phyloP scores from a whole-genome alignment of 441 rosid genomes.

The Brassica hybrid region DNA sequence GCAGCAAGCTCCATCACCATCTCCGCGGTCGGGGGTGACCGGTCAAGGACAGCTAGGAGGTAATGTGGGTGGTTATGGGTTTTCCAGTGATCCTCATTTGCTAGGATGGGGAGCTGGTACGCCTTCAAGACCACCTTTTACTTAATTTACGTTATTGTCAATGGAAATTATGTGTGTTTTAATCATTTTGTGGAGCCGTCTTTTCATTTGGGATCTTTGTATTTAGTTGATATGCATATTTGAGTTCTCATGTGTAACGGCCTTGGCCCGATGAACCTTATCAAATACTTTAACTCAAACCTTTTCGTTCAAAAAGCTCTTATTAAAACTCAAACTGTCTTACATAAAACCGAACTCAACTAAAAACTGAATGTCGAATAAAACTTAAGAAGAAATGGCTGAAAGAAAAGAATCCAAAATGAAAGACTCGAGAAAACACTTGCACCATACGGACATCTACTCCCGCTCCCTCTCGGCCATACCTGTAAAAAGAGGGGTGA shows the following conservation, averaged over 20 bases:
- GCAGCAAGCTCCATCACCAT: constrained; percentile 52
- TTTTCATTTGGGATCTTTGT: constrained; percentile 36
- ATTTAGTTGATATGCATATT: constrained; percentile 35
- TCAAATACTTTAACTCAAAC: no score
- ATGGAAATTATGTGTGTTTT: constrained; percentile 28
- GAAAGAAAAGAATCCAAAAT: no score
- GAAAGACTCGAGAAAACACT: no score
- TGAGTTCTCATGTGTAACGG: constrained; percentile 10
- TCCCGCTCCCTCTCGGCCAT: no score
- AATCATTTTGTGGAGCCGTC: constrained; percentile 35
- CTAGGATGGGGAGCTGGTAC: constrained; percentile 66
- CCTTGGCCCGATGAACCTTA: no score
- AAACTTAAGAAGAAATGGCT: no score
- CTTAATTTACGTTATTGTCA: background rate
- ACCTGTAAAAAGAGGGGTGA: no score
- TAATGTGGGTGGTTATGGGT: constrained; percentile 54
- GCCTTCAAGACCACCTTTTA: constrained; percentile 63
- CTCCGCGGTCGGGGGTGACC: constrained; percentile 68
- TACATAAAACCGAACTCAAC: no score
- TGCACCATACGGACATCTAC: no score
- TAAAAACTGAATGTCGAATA: no score
- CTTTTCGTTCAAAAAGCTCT: no score
- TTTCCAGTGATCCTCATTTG: constrained; percentile 57
- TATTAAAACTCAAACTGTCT: no score
- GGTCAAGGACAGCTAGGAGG: constrained; percentile 56